phyloP scores from a whole-genome alignment of 1,284 basidiomycete genomes.

The Trichosporon sp. region DNA sequence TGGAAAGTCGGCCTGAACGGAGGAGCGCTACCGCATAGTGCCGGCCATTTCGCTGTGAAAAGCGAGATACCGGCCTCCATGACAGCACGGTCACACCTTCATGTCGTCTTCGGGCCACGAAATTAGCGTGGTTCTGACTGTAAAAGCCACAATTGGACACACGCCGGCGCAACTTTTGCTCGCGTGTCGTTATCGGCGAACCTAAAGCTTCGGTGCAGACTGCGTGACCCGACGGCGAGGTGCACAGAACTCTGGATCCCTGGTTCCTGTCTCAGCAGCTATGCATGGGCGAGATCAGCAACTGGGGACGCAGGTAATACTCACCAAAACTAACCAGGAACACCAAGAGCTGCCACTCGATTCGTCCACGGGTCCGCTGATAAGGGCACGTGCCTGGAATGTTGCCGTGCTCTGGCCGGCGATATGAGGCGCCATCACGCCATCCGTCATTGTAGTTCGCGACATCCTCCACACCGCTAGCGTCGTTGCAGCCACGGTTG shows the following conservation, averaged over 20 bases:
- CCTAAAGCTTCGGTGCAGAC: neutral
- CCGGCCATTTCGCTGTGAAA: neutral
- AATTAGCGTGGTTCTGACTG: neutral
- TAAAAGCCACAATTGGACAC: neutral
- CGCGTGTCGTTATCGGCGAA: neutral
- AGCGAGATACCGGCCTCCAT: neutral
- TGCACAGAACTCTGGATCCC: neutral
- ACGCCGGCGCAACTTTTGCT: neutral
- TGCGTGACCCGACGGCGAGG: neutral
- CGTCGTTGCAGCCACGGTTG: neutral
- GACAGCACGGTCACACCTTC: neutral
- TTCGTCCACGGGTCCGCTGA: neutral
- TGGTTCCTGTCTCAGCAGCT: neutral
- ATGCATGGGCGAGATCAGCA: neutral
- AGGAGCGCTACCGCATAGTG: neutral
- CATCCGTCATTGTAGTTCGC: neutral
- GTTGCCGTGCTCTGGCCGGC: neutral
- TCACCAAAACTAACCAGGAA: neutral
- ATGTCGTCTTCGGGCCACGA: neutral
- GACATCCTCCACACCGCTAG: neutral
- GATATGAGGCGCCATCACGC: conserved; percentile 3
- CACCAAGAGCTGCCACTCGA: neutral
- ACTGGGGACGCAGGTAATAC: neutral
- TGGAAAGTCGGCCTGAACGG: neutral
- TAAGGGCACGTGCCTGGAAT: conserved; percentile 3